Base-by-base conservation (phyloP, 371 early-diverging fungal genomes). In the Mucor piriformis region DNA sequence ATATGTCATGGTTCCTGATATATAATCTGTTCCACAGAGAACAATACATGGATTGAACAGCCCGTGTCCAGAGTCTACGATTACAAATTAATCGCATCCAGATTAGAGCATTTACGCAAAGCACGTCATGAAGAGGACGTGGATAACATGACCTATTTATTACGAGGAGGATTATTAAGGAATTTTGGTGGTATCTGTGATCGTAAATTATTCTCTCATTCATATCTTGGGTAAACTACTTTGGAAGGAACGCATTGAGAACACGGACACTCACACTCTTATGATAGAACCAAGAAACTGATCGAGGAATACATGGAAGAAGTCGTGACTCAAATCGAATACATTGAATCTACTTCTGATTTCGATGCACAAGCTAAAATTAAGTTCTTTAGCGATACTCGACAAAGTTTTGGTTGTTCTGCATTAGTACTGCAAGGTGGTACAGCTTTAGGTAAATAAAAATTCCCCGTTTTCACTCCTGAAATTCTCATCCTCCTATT, bases 141-240 rank as follows among this genome's bases (percentile, higher is more conserved):
- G 1, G 63, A 76, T 13, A 77, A 67, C 23, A 83, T 89, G 81
- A 82, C 85, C 46, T 87, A 86, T 61, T 50, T 81, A 3, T 61
- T 90, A 37, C 79, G 90, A 33, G 76, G 86, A 24, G 84, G 86
- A 11, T 59, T 90, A 8, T 57, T 89, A 16, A 70, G 92, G 18
- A 91, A 91, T 57, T 74, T 91, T 54, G 91, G 88, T 38, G 91
- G 90, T 13, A 79, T 92, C 23, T 84, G 83, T 52, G 89, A 90
- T 47, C 76, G 83, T 33, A 73, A 76, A 32, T 62, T 89, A 23
- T 89, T 84, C 54, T 61, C 77, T 6, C 79, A 83, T 53, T 83
- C 83, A 11, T 83, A 81, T 50, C 40, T 84, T 15, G 88, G 88
- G 73, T 79, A 77, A 62, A n/a, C n/a, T n/a, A n/a, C n/a, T n/a